Conservation (phyloP, 176 grass and related monocot genomes). For the Oryza coarctata region DNA sequence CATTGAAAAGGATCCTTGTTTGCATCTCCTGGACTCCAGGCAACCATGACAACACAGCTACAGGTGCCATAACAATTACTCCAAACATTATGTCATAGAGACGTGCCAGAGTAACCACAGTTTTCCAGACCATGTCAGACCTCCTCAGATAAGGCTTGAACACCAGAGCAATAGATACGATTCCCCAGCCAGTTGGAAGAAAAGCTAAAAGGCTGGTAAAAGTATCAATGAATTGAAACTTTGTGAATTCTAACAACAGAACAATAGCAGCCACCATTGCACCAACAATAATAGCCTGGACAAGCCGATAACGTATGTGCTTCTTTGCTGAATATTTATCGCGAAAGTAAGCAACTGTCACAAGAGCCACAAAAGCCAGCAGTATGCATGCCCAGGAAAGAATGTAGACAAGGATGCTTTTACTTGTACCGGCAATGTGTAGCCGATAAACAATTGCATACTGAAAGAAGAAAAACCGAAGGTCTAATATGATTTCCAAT, state of each 20-base stretch:
- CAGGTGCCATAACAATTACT: constrained; percentile 77
- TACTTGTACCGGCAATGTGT: constrained; percentile 61
- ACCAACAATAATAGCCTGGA: constrained; percentile 68
- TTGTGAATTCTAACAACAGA: constrained; percentile 62
- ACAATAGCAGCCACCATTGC: constrained; percentile 57
- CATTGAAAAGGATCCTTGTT: constrained; percentile 94
- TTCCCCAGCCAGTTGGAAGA: constrained; percentile 95
- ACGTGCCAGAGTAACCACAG: constrained; percentile 66
- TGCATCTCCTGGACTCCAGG: constrained; percentile 97
- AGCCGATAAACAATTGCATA: constrained; percentile 89
- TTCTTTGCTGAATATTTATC: constrained; percentile 86
- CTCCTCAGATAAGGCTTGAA: constrained; percentile 73
- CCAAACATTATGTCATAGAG: constrained; percentile 94
- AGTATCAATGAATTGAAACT: constrained; percentile 73
- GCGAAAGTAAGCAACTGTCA: constrained; percentile 69
- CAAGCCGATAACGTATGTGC: constrained; percentile 80
- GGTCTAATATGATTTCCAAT: constrained; percentile 83
- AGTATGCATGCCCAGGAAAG: constrained; percentile 82
- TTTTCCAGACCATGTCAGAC: constrained; percentile 76
- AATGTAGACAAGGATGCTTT: constrained; percentile 85
- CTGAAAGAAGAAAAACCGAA: constrained; percentile 94
- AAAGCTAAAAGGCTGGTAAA: constrained; percentile 85
- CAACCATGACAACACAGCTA: constrained; percentile 90
- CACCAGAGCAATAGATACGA: constrained; percentile 84
- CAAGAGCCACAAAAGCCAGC: constrained; percentile 64